Evolutionary conservation across 768 basidiomycete genomes (phyloP).

Genomic region (Phylloporus rhodoxanthus): DNA sequence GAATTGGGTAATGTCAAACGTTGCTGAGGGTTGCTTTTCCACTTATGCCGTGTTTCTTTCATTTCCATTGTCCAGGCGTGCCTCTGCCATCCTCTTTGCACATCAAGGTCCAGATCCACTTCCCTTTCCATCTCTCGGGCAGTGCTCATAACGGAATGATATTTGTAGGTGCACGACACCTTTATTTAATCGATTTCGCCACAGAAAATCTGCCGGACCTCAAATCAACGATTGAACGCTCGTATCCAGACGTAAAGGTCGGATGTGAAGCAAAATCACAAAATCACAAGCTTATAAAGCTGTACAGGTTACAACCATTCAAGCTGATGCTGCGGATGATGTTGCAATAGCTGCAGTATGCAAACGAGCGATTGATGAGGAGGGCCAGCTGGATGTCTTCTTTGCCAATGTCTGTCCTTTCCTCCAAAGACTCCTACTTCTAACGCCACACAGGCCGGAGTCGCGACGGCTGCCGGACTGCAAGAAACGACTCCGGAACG

Average conservation of each 20-base stretch:
- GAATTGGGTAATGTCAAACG: slow-evolving; percentile 64
- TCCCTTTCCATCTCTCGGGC: slow-evolving; percentile 1
- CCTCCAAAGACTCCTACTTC: background rate
- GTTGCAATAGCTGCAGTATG: slow-evolving; percentile 61
- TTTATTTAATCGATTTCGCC: slow-evolving; percentile 74
- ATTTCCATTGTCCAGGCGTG: slow-evolving; percentile 45
- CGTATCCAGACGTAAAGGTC: slow-evolving; percentile 79
- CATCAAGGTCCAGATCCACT: slow-evolving; percentile 56
- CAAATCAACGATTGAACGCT: slow-evolving; percentile 56
- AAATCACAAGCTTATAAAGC: slow-evolving; percentile 9
- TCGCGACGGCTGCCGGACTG: slow-evolving; percentile 42
- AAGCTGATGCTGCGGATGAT: slow-evolving; percentile 84
- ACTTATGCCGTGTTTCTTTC: slow-evolving; percentile 11
- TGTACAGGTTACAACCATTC: slow-evolving; percentile 64
- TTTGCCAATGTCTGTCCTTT: slow-evolving; percentile 75
- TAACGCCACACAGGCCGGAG: slow-evolving; percentile 52
- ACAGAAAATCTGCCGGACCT: slow-evolving; percentile 63
- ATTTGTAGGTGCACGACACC: slow-evolving; percentile 59
- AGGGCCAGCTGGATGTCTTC: slow-evolving; percentile 87
- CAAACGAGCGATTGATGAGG: slow-evolving; percentile 66
- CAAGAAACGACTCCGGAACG: slow-evolving; percentile 52
- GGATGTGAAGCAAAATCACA: background rate
- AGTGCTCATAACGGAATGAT: slow-evolving; percentile 1
- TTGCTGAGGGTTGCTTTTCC: slow-evolving; percentile 2
- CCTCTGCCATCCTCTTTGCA: slow-evolving; percentile 65